A percentile compares a stretch with the other conserved stretches of the same genome.
These are phyloP conservation scores for Taphrina confusa DNA, from an alignment of 1,139 yeast species.

Conservation along the genomic window DNA sequence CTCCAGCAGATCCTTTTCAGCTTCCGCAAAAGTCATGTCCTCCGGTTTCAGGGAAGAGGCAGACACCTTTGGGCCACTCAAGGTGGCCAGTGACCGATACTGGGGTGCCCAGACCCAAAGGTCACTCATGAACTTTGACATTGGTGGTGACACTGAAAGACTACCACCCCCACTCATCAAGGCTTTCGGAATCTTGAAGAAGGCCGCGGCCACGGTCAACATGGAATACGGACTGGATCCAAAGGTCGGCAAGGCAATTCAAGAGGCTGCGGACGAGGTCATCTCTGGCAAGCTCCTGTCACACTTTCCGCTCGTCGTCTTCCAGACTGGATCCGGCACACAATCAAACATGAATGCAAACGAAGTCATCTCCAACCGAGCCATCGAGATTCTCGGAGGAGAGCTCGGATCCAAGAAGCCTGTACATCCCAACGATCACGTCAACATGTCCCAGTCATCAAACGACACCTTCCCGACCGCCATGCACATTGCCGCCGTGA, in stretches of 20 bases:
- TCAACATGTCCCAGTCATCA: conserved; percentile 96
- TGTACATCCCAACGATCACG: conserved; percentile 98
- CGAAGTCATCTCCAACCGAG: conserved; percentile 92
- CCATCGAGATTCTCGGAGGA: conserved; percentile 93
- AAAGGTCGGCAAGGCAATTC: conserved; percentile 77
- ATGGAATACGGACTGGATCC: conserved; percentile 83
- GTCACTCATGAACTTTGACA: conserved; percentile 85
- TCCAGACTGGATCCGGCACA: conserved; percentile 98
- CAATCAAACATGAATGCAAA: conserved; percentile 77
- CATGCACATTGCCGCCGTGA: conserved; percentile 98
- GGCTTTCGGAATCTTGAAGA: conserved; percentile 91
- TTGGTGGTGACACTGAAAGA: conserved; percentile 86
- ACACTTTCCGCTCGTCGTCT: conserved; percentile 96
- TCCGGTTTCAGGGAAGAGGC: conserved; percentile 13
- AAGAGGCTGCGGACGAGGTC: conserved; percentile 93
- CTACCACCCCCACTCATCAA: conserved; percentile 88
- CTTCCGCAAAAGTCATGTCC: conserved; percentile 4
- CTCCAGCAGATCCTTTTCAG: conserved; percentile 15
- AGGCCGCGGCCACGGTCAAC: conserved; percentile 92
- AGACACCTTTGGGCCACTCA: conserved; percentile 50
- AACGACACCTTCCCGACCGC: conserved; percentile 98
- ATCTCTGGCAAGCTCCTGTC: conserved; percentile 85
- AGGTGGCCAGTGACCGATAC: conserved; percentile 79
- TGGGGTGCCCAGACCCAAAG: conserved; percentile 99
- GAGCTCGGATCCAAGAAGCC: conserved; percentile 85